Evolutionary conservation across 2,329 filamentous ascomycete genomes (phyloP), one percentile per base, ranked within the genome.

Genomic region (Hymenoscyphus scutula): DNA sequence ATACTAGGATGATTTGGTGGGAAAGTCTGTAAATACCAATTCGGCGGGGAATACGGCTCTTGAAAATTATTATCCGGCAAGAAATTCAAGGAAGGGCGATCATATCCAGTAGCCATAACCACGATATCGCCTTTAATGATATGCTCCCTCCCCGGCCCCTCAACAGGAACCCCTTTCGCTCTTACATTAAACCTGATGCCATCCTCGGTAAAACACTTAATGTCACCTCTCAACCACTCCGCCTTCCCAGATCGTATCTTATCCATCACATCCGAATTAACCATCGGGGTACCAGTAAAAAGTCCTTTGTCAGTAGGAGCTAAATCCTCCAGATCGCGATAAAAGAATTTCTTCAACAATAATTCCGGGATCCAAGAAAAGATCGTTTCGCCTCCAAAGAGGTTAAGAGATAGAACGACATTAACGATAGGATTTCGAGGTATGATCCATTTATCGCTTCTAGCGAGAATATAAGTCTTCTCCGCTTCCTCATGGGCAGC

Each of bases 21-120:
- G 76, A 96, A 96, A 0, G 89, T 90, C 74, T 96, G 91, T 0
- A 96, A 82, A 69, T 95, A 96, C 92, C 92, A 96, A 74, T 91
- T 92, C 0, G 92, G 92, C 1, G 91, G 89, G 0, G 80, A 78
- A 69, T 95, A 96, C 0, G 89, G 88, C 65, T 90, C 84, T 10
- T 84, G 73, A 73, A 95, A 95, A 70, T 84, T 87, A 59, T 91
- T 85, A 0, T 85, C 77, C 0, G 91, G 91, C 0, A 96, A 79
- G 75, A 96, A 95, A 11, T 79, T 80, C 0, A 96, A 81, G 3
- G 83, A 84, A 0, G 92, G 91, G 0, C 91, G 83, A 69, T 90
- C 83, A 77, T 86, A 96, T 0, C 92, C 92, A 0, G 92, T 96
- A 0, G 92, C 92, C 83, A 95, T 87, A 64, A 96, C 87, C 58